Base-by-base conservation (phyloP, 169 alveolate species). In the Eimeria praecox region DNA sequence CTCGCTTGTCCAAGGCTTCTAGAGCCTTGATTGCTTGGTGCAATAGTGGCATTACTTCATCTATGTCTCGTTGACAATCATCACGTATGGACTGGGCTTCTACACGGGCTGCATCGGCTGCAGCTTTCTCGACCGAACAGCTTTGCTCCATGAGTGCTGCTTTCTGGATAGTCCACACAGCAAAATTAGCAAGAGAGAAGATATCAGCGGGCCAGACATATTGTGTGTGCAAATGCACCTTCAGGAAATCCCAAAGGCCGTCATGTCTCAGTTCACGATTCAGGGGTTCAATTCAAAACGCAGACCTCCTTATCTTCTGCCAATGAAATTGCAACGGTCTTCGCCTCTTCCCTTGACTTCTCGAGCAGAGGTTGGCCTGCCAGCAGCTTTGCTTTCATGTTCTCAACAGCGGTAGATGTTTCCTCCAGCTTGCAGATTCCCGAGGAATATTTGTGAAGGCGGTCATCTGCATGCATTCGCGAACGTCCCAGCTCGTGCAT, bases 351-450 rank as follows among this genome's bases (percentile, higher is more conserved):
- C 94, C 96, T 97, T 49, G 97, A 97, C 86, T 97, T 96, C 62
- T 97, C 98, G 93, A 98, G 97, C 87, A 97, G 97, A 4, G 99
- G 99, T 62, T 98, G 97, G 56, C 97, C 97, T 88, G 97, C 97
- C 22, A 97, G 97, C 75, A 98, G 97, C 89, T 97, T 97, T 66
- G 96, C 97, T 97, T 98, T 97, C 92, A 99, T 96, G 35, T 97
- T 97, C 82, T 98, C 98, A 27, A 99, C 99, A 92, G 97, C 98
- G 77, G 97, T 97, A 89, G 98, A 98, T 59, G 99, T 98, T 96
- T 98, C 99, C 24, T 98, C 97, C 71, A 99, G 98, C 83, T 97
- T 98, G 95, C 98, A 94, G 30, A 98, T 98, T 71, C 99, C 99
- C 82, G 97, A 96, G 93, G 97, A 96, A 94, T 99, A 99, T 90